phyloP scores from a whole-genome alignment of 768 basidiomycete species.

The Hirschioporus abietinus region DNA sequence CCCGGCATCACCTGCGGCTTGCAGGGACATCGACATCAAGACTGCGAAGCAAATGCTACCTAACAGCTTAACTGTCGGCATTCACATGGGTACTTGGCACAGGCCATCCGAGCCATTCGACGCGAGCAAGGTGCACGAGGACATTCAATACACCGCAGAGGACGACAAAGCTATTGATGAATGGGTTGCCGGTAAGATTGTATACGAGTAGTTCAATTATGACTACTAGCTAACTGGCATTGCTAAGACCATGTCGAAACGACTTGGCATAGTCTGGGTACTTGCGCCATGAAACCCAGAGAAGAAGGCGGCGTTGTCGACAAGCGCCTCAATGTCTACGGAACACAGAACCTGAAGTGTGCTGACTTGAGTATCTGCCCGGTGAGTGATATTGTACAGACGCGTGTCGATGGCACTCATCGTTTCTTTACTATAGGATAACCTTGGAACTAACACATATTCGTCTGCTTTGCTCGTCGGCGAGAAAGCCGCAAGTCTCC shows the following conservation, averaged over 20 bases:
- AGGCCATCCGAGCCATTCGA: constrained; percentile 48
- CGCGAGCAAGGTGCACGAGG: constrained; percentile 52
- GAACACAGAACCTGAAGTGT: constrained; percentile 60
- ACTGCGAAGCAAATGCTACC: constrained; percentile 61
- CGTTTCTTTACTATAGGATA: constrained; percentile 39
- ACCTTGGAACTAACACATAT: constrained; percentile 69
- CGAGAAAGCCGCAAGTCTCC: constrained; percentile 59
- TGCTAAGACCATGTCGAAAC: constrained; percentile 59
- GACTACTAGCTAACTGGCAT: constrained; percentile 3
- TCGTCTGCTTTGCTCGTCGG: constrained; percentile 65
- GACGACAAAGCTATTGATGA: constrained; percentile 71
- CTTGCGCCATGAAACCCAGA: constrained; percentile 59
- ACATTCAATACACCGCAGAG: constrained; percentile 60
- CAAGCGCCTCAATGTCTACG: constrained; percentile 55
- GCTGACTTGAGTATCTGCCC: constrained; percentile 71
- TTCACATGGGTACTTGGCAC: constrained; percentile 55
- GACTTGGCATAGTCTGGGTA: constrained; percentile 69
- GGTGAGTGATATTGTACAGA: constrained; percentile 29
- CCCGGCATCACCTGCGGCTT: constrained; percentile 57
- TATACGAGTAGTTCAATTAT: background rate
- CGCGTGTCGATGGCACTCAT: constrained; percentile 6
- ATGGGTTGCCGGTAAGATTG: constrained; percentile 42
- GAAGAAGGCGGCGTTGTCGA: constrained; percentile 65
- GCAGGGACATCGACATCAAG: constrained; percentile 58
- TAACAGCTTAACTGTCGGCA: constrained; percentile 57